Evolutionary conservation across 345 rosid species (phyloP).

Genomic region (Moricandia arvensis): DNA sequence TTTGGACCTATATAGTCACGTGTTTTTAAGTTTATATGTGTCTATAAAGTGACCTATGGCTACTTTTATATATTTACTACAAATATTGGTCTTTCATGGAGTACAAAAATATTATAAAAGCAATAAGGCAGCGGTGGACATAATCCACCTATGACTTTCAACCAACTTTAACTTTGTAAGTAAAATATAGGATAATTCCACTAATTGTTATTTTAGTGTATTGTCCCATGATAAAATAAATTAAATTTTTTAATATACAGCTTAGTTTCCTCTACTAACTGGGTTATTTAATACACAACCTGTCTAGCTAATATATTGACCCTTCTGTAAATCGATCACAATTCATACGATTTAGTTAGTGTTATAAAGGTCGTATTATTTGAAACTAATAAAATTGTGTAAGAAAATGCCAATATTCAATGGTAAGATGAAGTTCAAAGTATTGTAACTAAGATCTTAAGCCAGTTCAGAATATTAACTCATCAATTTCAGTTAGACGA

Average conservation of each 20-base stretch:
- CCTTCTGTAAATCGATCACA: neutral
- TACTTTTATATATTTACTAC: neutral
- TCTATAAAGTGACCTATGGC: neutral
- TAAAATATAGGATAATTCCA: no score
- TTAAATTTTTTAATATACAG: no score
- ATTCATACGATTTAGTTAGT: no score
- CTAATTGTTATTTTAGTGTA: neutral
- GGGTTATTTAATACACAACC: neutral
- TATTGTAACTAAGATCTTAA: neutral
- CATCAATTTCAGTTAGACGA: neutral
- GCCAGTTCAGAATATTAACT: neutral
- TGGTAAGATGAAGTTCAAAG: no score
- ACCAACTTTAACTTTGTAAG: slow-evolving; percentile 8
- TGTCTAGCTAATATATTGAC: neutral
- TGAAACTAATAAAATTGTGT: neutral
- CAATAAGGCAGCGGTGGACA: neutral
- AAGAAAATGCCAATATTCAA: neutral
- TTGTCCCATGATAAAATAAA: neutral
- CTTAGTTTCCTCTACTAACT: neutral
- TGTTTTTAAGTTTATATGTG: neutral
- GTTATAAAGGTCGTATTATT: neutral
- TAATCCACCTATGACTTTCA: slow-evolving; percentile 3
- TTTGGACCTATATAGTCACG: neutral
- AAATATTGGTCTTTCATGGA: neutral
- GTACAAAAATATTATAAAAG: neutral